These are phyloP conservation scores for Entomortierella lignicola DNA, from an alignment of 192 early-diverging fungal genomes.

Conservation along the genomic window DNA sequence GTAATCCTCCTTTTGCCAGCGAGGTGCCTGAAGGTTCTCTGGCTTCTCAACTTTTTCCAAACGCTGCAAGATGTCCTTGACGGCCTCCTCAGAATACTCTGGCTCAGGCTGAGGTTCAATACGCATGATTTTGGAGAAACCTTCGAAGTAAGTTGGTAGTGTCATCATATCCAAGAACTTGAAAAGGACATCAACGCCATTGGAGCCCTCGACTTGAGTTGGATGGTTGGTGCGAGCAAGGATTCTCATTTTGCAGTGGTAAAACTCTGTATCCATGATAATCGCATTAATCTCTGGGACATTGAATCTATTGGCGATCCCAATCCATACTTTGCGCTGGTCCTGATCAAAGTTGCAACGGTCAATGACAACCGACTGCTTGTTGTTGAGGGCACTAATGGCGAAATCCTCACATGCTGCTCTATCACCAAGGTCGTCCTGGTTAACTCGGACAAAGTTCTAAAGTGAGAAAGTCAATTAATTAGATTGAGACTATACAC, in stretches of 20 bases:
- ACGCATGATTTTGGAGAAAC: conserved; percentile 57
- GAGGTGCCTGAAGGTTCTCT: conserved; percentile 41
- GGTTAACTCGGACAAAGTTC: conserved; percentile 76
- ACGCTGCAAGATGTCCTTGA: conserved; percentile 50
- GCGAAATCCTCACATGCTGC: conserved; percentile 71
- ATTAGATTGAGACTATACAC: not conserved
- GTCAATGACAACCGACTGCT: conserved; percentile 78
- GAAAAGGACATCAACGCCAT: conserved; percentile 71
- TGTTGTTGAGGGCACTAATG: conserved; percentile 26
- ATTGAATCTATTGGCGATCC: conserved; percentile 68
- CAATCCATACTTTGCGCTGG: conserved; percentile 80
- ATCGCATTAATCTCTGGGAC: conserved; percentile 70
- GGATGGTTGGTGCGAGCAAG: conserved; percentile 72
- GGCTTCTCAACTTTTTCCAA: conserved; percentile 34
- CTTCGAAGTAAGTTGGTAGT: conserved; percentile 58
- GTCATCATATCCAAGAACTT: conserved; percentile 66
- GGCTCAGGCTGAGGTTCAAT: conserved; percentile 53
- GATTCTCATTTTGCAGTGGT: conserved; percentile 71
- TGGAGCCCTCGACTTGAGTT: conserved; percentile 74
- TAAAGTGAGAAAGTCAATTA: conserved; percentile 14
- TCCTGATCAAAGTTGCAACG: conserved; percentile 82
- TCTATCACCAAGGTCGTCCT: conserved; percentile 78
- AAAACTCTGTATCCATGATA: conserved; percentile 71
- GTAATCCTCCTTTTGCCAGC: conserved; percentile 50
- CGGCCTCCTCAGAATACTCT: conserved; percentile 56